phyloP scores from a whole-genome alignment of 345 rosid genomes.

The Euphorbia tirucalli region DNA sequence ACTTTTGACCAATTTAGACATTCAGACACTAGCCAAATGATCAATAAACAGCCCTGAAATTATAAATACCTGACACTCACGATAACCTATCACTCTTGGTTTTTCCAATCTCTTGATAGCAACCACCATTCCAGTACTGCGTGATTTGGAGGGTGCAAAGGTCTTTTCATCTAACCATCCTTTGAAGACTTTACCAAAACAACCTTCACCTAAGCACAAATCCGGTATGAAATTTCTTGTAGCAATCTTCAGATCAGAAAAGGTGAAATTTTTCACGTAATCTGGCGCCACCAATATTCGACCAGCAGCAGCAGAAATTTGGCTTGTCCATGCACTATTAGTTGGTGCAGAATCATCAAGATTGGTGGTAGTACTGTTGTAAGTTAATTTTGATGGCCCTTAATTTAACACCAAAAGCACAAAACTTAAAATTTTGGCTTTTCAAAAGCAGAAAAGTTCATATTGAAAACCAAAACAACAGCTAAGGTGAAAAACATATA shows the following conservation, averaged over 20 bases:
- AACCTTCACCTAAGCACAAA: conserved; percentile 76
- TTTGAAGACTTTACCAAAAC: conserved; percentile 78
- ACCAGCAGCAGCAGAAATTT: conserved; percentile 33
- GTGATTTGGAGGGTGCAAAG: conserved; percentile 55
- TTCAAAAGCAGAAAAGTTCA: no score
- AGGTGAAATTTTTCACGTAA: conserved; percentile 53
- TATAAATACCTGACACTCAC: conserved; percentile 84
- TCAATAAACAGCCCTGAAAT: background rate
- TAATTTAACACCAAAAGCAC: conserved; percentile 10
- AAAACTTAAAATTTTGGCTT: no score
- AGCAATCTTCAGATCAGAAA: conserved; percentile 58
- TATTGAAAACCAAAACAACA: background rate
- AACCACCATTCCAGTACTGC: conserved; percentile 50
- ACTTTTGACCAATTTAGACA: background rate
- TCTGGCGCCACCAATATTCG: conserved; percentile 33
- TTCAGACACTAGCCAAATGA: background rate
- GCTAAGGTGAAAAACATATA: no score
- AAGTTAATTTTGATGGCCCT: conserved; percentile 24
- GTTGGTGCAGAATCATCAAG: conserved; percentile 34
- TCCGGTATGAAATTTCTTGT: conserved; percentile 64
- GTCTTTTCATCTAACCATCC: conserved; percentile 76
- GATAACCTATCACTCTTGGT: conserved; percentile 62
- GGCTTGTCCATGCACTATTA: conserved; percentile 44
- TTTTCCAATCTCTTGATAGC: conserved; percentile 76
- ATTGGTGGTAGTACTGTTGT: conserved; percentile 32